These are phyloP conservation scores for Vinca minor DNA, from an alignment of 257 asterid genomes.

Conservation along the genomic window DNA sequence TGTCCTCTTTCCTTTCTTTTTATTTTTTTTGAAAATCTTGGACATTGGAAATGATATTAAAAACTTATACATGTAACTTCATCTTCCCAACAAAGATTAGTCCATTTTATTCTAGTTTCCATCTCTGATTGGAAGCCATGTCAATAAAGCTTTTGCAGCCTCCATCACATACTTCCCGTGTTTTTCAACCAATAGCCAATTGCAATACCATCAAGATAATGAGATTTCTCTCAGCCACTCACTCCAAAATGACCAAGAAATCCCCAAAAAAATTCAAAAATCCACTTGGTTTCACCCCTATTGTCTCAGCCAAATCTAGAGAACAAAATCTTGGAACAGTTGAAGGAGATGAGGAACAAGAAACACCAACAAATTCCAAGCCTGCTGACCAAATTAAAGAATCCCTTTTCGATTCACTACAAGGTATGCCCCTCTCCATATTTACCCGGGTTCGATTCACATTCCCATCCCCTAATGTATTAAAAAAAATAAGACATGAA, in stretches of 20 bases:
- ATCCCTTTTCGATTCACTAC: constrained; percentile 39
- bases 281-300: constrained; percentile 17
- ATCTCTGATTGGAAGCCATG: constrained; percentile 21
- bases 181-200: constrained; percentile 32
- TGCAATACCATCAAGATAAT: constrained; percentile 18
- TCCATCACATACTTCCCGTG: constrained; percentile 37
- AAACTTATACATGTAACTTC: too few relatives aligned
- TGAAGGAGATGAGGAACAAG: constrained; percentile 18
- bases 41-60: neutral
- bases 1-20: too few relatives aligned
- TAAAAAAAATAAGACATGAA: too few relatives aligned
- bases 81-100: neutral
- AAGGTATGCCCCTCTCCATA: constrained; percentile 31
- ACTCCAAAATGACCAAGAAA: constrained; percentile 13
- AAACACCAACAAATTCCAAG: constrained; percentile 4
- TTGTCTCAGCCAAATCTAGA: constrained; percentile 29
- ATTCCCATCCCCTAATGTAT: neutral
- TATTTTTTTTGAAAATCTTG: neutral
- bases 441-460: neutral
- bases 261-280: constrained; percentile 24
- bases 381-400: constrained; percentile 36
- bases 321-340: constrained; percentile 29
- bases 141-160: constrained; percentile 44
- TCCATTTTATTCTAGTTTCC: neutral
- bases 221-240: constrained; percentile 31